Conservation (phyloP, 495 filamentous ascomycete genomes). For the Daldinia loculata region DNA sequence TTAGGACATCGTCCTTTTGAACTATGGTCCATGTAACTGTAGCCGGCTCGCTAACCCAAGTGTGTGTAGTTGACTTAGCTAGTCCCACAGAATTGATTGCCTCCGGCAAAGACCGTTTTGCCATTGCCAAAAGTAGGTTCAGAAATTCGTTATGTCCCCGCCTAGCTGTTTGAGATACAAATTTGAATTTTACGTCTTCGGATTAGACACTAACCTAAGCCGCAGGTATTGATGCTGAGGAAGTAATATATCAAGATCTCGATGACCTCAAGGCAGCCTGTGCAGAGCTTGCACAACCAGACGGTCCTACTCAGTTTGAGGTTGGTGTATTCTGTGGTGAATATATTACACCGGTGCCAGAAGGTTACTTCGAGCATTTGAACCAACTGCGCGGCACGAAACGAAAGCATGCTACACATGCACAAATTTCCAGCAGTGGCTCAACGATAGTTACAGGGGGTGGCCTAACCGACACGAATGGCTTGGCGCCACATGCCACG, state of each 20-base stretch:
- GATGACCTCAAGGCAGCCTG: slow-evolving; percentile 84
- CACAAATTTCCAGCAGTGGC: slow-evolving; percentile 29
- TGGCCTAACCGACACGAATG: slow-evolving; percentile 18
- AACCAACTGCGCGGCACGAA: slow-evolving; percentile 55
- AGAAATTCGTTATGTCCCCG: neutral
- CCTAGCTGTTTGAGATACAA: neutral
- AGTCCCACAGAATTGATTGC: slow-evolving; percentile 59
- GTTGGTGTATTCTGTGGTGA: slow-evolving; percentile 96
- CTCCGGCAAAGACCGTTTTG: slow-evolving; percentile 29
- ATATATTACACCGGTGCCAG: slow-evolving; percentile 83
- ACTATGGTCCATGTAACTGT: neutral
- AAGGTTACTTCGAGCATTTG: slow-evolving; percentile 88
- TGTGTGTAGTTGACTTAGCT: neutral
- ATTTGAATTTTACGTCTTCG: neutral
- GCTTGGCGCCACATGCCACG: slow-evolving; percentile 5
- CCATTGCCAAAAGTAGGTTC: slow-evolving; percentile 12
- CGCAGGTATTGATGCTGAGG: slow-evolving; percentile 79
- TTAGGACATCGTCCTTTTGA: neutral
- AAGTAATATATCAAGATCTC: slow-evolving; percentile 89
- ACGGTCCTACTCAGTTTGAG: slow-evolving; percentile 73
- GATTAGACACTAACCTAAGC: neutral
- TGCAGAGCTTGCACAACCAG: slow-evolving; percentile 69
- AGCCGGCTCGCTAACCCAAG: neutral
- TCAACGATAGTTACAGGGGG: slow-evolving; percentile 19
- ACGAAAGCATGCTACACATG: slow-evolving; percentile 29